Conservation (phyloP, 1,284 basidiomycete genomes). For the Wallemia hederae region DNA sequence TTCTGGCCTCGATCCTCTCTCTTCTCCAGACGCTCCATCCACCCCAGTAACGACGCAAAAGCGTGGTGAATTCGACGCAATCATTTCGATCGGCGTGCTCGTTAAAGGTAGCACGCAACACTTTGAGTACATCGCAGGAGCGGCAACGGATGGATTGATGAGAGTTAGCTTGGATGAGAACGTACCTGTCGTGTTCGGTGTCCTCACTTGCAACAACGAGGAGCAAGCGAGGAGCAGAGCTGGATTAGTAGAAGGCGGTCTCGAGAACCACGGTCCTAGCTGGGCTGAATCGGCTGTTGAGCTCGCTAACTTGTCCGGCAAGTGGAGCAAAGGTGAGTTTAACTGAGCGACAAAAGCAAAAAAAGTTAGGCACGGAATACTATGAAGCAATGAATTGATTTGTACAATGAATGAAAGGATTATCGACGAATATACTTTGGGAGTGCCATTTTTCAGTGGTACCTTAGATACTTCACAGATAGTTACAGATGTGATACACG, state of each 20-base stretch:
- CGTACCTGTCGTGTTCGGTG: conserved; percentile 87
- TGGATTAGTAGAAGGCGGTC: not conserved
- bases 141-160: conserved; percentile 78
- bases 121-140: conserved; percentile 92
- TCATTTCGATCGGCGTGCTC: conserved; percentile 86
- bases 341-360: too few relatives aligned
- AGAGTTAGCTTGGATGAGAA: conserved; percentile 70
- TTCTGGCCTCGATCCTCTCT: not conserved
- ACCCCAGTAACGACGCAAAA: conserved; percentile 13
- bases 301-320: not conserved
- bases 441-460: too few relatives aligned
- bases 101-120: conserved; percentile 96
- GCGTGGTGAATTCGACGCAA: conserved; percentile 41
- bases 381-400: too few relatives aligned
- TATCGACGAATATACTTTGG: too few relatives aligned
- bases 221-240: conserved; percentile 38
- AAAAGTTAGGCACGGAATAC: too few relatives aligned
- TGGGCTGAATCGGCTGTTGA: not conserved
- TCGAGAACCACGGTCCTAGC: not conserved
- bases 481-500: too few relatives aligned
- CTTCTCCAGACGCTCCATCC: not conserved
- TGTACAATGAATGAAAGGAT: too few relatives aligned
- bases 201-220: conserved; percentile 72
- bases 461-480: too few relatives aligned
- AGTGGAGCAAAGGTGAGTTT: not conserved